A percentile compares a stretch with the other conserved stretches of the same genome.
phyloP scores from a whole-genome alignment of 176 grass and related monocot genomes.

The Ananas comosus region DNA sequence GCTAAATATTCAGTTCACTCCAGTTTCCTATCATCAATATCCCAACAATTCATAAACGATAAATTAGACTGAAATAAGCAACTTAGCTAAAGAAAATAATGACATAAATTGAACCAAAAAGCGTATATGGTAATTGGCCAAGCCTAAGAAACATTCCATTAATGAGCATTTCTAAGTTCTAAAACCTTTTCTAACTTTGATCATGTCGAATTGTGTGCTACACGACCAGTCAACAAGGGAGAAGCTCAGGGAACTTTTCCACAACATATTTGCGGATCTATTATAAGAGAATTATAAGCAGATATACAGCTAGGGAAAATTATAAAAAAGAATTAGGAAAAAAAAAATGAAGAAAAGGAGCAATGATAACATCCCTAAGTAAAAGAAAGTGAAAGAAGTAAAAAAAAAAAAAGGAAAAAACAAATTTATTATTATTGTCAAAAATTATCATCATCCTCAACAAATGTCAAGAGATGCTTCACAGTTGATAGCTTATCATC shows the following conservation, averaged over 20 bases:
- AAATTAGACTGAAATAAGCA: too few relatives aligned
- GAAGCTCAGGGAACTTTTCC: background rate
- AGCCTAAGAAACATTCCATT: too few relatives aligned
- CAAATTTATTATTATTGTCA: conserved; percentile 45
- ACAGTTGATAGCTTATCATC: conserved; percentile 60
- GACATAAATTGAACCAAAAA: too few relatives aligned
- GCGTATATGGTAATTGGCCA: too few relatives aligned
- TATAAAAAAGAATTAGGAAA: background rate
- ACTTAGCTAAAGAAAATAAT: too few relatives aligned
- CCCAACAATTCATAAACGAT: too few relatives aligned
- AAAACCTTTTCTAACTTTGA: too few relatives aligned
- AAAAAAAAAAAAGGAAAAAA: conserved; percentile 42
- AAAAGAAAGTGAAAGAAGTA: conserved; percentile 11
- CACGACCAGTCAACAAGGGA: too few relatives aligned
- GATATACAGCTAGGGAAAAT: background rate
- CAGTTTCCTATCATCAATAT: too few relatives aligned
- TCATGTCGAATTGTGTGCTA: too few relatives aligned
- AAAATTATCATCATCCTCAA: conserved; percentile 81
- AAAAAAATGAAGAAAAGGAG: conserved; percentile 15
- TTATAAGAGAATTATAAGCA: background rate
- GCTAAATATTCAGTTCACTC: too few relatives aligned
- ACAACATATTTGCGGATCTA: background rate
- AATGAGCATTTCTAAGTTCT: too few relatives aligned
- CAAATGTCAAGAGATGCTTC: conserved; percentile 81
- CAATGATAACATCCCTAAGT: background rate